Percentiles rank a stretch among this genome's conserved stretches.
These are phyloP conservation scores for Umbelopsis sp. DNA, from an alignment of 192 early-diverging fungal species.

Conservation along the genomic window DNA sequence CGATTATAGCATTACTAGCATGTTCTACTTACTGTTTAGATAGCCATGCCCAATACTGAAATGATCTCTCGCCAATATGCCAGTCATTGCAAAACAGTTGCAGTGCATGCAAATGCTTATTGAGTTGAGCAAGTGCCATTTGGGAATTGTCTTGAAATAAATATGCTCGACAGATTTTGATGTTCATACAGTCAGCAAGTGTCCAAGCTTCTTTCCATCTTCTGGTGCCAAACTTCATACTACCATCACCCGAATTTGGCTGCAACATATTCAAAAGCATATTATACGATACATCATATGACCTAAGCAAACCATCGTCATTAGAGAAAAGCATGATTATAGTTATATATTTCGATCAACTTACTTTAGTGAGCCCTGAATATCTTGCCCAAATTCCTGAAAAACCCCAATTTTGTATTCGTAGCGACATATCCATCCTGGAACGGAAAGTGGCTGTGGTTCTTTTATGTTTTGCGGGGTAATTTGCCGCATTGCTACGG, in stretches of 20 bases:
- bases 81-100: slow-evolving; percentile 59
- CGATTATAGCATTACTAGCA: not conserved
- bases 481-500: slow-evolving; percentile 33
- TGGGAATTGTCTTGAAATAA: slow-evolving; percentile 69
- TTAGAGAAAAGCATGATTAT: too few species aligned
- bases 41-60: slow-evolving; percentile 87
- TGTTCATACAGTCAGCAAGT: slow-evolving; percentile 73
- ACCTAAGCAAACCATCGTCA: slow-evolving; percentile 31
- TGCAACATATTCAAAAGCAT: slow-evolving; percentile 68
- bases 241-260: slow-evolving; percentile 46
- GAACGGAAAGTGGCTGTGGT: slow-evolving; percentile 47
- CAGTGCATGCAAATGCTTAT: slow-evolving; percentile 68
- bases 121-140: slow-evolving; percentile 68
- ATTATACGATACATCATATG: slow-evolving; percentile 73
- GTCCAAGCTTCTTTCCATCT: slow-evolving; percentile 76
- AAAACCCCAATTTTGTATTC: slow-evolving; percentile 76
- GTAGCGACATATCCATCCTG: slow-evolving; percentile 81
- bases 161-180: slow-evolving; percentile 82
- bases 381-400: slow-evolving; percentile 66
- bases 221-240: slow-evolving; percentile 53
- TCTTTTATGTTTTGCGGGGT: slow-evolving; percentile 28
- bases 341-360: not conserved
- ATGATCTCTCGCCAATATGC: slow-evolving; percentile 73
- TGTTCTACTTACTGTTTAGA: slow-evolving; percentile 66
- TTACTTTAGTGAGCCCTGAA: slow-evolving; percentile 55